A percentile compares a stretch with the other conserved stretches of the same genome.
These are phyloP conservation scores for Lentinula boryana DNA, from an alignment of 768 basidiomycete species.

Conservation along the genomic window DNA sequence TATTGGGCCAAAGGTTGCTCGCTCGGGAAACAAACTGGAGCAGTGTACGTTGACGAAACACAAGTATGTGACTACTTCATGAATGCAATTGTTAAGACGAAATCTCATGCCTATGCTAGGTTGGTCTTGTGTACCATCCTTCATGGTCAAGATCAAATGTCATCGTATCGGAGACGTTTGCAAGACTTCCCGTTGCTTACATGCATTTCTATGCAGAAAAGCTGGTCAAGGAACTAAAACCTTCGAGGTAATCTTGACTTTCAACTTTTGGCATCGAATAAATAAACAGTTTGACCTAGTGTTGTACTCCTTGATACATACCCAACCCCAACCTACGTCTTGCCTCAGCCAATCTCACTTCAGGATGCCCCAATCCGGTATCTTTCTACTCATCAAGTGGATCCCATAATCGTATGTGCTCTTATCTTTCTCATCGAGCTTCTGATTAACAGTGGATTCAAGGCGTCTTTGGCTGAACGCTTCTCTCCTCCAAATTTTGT, in stretches of 20 bases:
- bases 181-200: constrained; percentile 41
- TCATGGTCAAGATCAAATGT: constrained; percentile 40
- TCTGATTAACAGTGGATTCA: not conserved
- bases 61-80: constrained; percentile 27
- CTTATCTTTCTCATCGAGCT: constrained; percentile 1
- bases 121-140: constrained; percentile 46
- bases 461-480: constrained; percentile 28
- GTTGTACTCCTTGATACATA: constrained; percentile 50
- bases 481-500: constrained; percentile 56
- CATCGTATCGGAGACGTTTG: constrained; percentile 46
- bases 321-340: constrained; percentile 41
- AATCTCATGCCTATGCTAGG: constrained; percentile 21
- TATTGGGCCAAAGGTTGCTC: constrained; percentile 47
- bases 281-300: constrained; percentile 19
- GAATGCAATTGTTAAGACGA: not conserved
- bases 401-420: not conserved
- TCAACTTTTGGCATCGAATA: not conserved
- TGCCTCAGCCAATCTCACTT: constrained; percentile 23
- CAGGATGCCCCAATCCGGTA: constrained; percentile 49
- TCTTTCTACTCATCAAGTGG: constrained; percentile 27
- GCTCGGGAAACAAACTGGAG: constrained; percentile 47
- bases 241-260: constrained; percentile 33
- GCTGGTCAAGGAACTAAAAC: constrained; percentile 37
- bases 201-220: constrained; percentile 43
- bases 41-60: constrained; percentile 35